Conservation (phyloP, 371 early-diverging fungal genomes). For the Basidiobolus meristosporus region DNA sequence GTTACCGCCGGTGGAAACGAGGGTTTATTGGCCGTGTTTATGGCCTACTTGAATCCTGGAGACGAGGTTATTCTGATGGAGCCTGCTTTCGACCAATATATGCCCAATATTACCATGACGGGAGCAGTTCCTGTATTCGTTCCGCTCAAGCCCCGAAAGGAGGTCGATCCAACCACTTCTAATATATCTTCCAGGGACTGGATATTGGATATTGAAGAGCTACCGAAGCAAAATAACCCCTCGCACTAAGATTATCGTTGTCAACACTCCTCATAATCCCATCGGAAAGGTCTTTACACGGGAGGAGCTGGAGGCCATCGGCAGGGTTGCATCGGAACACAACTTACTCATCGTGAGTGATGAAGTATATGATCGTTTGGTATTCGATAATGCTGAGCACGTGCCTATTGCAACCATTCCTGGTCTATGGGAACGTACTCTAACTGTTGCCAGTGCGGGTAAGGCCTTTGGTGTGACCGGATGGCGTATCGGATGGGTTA, state of each 20-base stretch:
- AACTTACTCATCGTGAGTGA: conserved; percentile 81
- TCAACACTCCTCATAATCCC: conserved; percentile 95
- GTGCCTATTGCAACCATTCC: conserved; percentile 64
- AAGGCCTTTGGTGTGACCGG: conserved; percentile 92
- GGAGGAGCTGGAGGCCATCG: conserved; percentile 63
- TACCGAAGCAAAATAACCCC: conserved; percentile 56
- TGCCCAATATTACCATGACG: conserved; percentile 70
- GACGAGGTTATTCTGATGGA: conserved; percentile 85
- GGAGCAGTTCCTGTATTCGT: conserved; percentile 78
- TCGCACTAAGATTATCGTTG: conserved; percentile 68
- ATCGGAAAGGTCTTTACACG: conserved; percentile 71
- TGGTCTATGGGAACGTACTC: conserved; percentile 77
- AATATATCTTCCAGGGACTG: conserved; percentile 36
- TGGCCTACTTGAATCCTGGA: conserved; percentile 34
- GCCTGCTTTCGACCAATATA: conserved; percentile 89
- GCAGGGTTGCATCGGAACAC: conserved; percentile 52
- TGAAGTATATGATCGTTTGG: conserved; percentile 91
- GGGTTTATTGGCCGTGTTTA: conserved; percentile 18
- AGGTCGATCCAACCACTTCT: conserved; percentile 23
- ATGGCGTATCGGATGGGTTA: conserved; percentile 92
- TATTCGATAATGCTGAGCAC: conserved; percentile 46
- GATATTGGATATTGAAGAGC: conserved; percentile 67
- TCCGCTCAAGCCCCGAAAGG: conserved; percentile 41
- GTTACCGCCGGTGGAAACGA: conserved; percentile 89
- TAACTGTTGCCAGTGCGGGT: conserved; percentile 86